Conservation (phyloP, 139 green algal genomes). For the Closterium sp. region DNA sequence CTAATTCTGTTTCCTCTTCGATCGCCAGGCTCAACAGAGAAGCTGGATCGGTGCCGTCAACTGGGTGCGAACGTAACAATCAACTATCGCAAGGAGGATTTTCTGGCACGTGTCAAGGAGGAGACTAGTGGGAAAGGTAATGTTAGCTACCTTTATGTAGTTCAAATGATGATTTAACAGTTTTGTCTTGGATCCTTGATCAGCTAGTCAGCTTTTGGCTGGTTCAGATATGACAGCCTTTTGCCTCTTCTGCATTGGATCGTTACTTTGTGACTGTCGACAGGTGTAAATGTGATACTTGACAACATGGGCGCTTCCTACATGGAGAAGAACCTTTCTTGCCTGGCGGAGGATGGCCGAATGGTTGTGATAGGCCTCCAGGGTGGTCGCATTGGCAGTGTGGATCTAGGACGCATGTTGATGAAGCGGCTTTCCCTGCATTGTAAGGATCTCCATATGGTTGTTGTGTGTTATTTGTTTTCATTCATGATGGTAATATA, state of each 20-base stretch:
- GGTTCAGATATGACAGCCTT: no score
- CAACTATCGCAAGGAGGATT: slow-evolving; percentile 30
- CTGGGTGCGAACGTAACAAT: slow-evolving; percentile 26
- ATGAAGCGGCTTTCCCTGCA: slow-evolving; percentile 18
- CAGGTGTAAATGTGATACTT: slow-evolving; percentile 34
- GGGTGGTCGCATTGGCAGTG: slow-evolving; percentile 12
- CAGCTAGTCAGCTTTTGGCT: no score
- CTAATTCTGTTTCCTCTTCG: background rate
- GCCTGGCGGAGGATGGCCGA: slow-evolving; percentile 2
- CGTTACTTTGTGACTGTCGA: background rate
- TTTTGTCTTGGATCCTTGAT: background rate
- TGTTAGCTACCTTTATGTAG: background rate
- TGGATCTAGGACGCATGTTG: slow-evolving; percentile 10
- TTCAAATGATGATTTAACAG: background rate
- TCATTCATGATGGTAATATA: background rate
- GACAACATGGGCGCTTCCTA: slow-evolving; percentile 39
- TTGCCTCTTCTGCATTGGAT: background rate
- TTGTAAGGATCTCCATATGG: background rate
- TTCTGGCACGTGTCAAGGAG: slow-evolving; percentile 11
- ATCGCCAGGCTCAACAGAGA: slow-evolving; percentile 7
- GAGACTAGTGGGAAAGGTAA: slow-evolving; percentile 27
- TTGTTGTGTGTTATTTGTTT: no score
- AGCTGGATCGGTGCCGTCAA: slow-evolving; percentile 16
- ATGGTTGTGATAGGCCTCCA: slow-evolving; percentile 17
- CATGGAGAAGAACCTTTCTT: slow-evolving; percentile 6